Base-by-base conservation (phyloP, 1,284 basidiomycete species). In the Ustilago cynodontis region DNA sequence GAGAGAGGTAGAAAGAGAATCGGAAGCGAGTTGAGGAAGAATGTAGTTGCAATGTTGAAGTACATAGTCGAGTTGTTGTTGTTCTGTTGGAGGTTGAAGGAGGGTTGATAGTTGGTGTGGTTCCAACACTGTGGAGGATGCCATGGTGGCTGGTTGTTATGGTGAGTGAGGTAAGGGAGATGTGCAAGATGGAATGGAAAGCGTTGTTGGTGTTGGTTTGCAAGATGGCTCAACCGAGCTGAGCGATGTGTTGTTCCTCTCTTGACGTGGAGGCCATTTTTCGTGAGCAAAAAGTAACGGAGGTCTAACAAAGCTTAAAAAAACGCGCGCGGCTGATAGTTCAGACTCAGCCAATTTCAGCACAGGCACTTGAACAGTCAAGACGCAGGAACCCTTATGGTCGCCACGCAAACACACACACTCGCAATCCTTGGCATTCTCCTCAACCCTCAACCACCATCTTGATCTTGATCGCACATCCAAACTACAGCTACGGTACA, bases 21-120 rank as follows among this genome's bases (percentile, higher is more conserved):
- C 58, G 43, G 64, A 55, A 18, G 70, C 71, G 7, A 77, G 67
- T 65, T 67, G 64, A 3, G 75, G 70, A 16, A 77, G 65, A 33
- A 71, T 47, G 53, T 69, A 67, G 61, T 73, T 73, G 57, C 71
- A 66, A 37, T 77, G 75, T 26, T 77, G 49, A 28, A 73, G 58
- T 49, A 77, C 70, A 31, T 70, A 63, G 39, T n/a, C 28, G 50
- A 64, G 29, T 41, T 59, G 65, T 35, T 69, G 39, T 7, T 63
- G 37, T 28, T 52, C 29, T 1, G 65, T 55, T 18, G 74, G 74
- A 14, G 61, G 59, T n/a, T 59, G 33, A 18, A 77, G 60, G 26
- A 41, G 55, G 18, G 59, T 29, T 39, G 59, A 43, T 7, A 77
- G 59, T 43, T 77, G 69, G 45, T 70, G 74, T 6, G 71, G 71